Base-by-base conservation (phyloP, 2,329 filamentous ascomycete species). In the Sporothrix humicola region DNA sequence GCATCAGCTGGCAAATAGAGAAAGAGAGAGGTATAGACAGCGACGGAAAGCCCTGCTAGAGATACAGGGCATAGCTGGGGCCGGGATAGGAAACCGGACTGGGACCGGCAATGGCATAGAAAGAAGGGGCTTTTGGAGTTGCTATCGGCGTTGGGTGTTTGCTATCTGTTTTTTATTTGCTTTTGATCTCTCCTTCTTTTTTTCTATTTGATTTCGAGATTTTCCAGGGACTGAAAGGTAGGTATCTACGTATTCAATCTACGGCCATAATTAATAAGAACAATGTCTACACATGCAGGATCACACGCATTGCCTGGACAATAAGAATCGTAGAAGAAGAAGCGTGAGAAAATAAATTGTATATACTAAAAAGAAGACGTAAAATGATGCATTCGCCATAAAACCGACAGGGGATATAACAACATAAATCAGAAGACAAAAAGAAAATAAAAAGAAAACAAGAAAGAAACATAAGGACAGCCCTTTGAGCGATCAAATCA, bases 31-130 rank as follows among this genome's bases (percentile, higher is more conserved):
- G 20, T 42, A 69, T 69, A 69, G 66, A 56, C 26, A 12, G 37
- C 20, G 48, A 54, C 48, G 23, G 12, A 52, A 46, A 46, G 8
- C 12, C 17, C 9, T 26, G 2, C 23, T 54, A 56, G 23, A 17
- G 46, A 37, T 15, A 10, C 13, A 50, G 42, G 26, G 63, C 63
- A 31, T 37, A 54, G 48, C 65, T 31, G 65, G 65, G 44, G 44
- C 13, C 63, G 20, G 13, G 63, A n/a, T 12, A 59, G 52, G 15
- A 54, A 10, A 7, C 15, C 59, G 20, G 61, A 20, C 61, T 48
- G 61, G 61, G 65, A 52, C 65, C 65, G 26, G 65, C 65, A 23
- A 48, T 26, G 13, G 46, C 65, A 68, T 68, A 65, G 65, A 68
- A 52, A 50, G 65, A n/a, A n/a, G 46, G 46, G 9, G 46, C 15